These are phyloP conservation scores for Iris macrosiphon DNA, from an alignment of 106 monocot species.

Conservation along the genomic window DNA sequence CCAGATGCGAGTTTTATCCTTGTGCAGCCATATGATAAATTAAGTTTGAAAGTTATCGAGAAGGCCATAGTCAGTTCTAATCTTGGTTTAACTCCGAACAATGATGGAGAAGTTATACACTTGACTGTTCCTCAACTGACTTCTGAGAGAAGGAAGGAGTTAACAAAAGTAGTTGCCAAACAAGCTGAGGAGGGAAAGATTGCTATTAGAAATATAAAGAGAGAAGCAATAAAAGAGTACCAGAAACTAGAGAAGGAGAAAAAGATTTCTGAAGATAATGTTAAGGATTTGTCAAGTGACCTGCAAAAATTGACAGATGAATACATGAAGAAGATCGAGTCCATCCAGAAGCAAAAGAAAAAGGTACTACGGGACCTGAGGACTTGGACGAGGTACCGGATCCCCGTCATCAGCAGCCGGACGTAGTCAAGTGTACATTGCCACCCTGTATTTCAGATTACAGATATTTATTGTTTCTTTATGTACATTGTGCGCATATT, in stretches of 20 bases:
- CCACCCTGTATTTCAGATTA: no score
- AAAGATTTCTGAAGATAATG: constrained; percentile 98
- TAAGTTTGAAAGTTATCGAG: constrained; percentile 84
- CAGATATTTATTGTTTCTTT: no score
- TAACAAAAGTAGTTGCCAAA: constrained; percentile 78
- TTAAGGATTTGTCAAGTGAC: constrained; percentile 87
- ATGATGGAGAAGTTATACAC: constrained; percentile 88
- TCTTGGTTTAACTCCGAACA: constrained; percentile 89
- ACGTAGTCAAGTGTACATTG: no score
- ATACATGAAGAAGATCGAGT: constrained; percentile 90
- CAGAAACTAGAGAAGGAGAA: constrained; percentile 99
- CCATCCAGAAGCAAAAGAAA: constrained; percentile 81
- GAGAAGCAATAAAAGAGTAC: constrained; percentile 90
- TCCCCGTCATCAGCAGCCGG: no score
- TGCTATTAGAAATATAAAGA: constrained; percentile 89
- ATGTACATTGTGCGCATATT: no score
- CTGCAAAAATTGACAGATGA: constrained; percentile 86
- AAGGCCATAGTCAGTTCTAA: constrained; percentile 83
- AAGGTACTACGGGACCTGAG: no score
- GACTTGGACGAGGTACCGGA: no score
- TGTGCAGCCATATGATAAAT: constrained; percentile 92
- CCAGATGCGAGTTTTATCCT: constrained; percentile 86
- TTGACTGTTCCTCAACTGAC: constrained; percentile 79
- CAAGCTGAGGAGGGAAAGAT: constrained; percentile 93
- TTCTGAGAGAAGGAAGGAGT: constrained; percentile 95